Percentiles rank a stretch among this genome's conserved stretches.
Conservation (phyloP, 2,329 filamentous ascomycete species). For the Aspergillus jensenii region DNA sequence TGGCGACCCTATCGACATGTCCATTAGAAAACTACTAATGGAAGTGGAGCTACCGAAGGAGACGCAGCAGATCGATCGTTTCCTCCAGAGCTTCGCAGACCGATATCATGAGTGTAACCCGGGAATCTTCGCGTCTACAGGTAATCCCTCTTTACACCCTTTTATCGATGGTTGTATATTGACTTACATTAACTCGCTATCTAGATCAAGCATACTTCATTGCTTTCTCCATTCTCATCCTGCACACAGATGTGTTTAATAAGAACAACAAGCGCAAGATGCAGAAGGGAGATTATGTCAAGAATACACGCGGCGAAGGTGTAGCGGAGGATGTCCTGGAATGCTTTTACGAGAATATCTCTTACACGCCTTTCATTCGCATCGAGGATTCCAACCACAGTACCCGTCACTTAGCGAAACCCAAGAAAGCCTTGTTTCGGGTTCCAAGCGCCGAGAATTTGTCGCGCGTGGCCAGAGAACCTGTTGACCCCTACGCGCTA, state of each 20-base stretch:
- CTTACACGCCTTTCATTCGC: slow-evolving; percentile 96
- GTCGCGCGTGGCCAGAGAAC: slow-evolving; percentile 70
- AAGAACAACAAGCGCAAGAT: slow-evolving; percentile 99
- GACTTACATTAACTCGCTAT: not conserved
- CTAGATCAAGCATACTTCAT: slow-evolving; percentile 95
- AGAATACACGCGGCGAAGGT: slow-evolving; percentile 87
- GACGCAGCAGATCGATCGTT: slow-evolving; percentile 95
- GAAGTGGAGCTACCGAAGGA: slow-evolving; percentile 95
- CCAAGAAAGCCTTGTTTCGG: slow-evolving; percentile 69
- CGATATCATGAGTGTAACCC: slow-evolving; percentile 98
- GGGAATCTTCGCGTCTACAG: slow-evolving; percentile 81
- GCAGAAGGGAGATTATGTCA: slow-evolving; percentile 93
- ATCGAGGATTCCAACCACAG: slow-evolving; percentile 82
- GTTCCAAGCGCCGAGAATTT: slow-evolving; percentile 63
- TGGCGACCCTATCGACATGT: slow-evolving; percentile 97
- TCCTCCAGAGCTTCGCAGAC: slow-evolving; percentile 90
- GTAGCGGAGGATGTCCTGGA: slow-evolving; percentile 92
- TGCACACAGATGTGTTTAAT: slow-evolving; percentile 99
- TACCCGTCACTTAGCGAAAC: slow-evolving; percentile 70
- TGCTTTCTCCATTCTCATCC: slow-evolving; percentile 90
- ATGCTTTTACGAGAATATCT: slow-evolving; percentile 98
- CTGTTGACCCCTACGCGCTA: slow-evolving; percentile 90
- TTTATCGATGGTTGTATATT: not conserved
- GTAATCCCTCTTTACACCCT: slow-evolving; percentile 34
- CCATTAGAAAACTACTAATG: slow-evolving; percentile 91